Base-by-base conservation (phyloP, 441 rosid genomes). In the Brassica hybrid region DNA sequence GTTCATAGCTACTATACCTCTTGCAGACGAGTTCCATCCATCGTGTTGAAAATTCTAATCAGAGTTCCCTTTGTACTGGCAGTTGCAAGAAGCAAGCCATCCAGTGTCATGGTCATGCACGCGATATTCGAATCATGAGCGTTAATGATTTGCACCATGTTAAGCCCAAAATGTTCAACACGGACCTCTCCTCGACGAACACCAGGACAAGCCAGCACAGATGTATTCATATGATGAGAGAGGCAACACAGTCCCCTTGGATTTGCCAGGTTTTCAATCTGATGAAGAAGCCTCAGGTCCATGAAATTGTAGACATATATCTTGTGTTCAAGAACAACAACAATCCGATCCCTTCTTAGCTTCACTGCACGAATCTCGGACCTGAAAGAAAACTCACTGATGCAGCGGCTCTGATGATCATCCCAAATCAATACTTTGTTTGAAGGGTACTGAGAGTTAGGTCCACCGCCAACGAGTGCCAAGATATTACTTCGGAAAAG, bases 11-110 rank as follows among this genome's bases (percentile, higher is more conserved):
- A 66, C 34, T 36, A 62, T n/a, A 95, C 98, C 98, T 95, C 98
- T 85, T 91, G 98, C 71, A 90, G 81, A 75, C 80, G 88, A 80
- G 94, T 90, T 57, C 97, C 99, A 67, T 95, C 99, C 93, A 95
- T 82, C n/a, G 98, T 93, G 84, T 95, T 95, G 85, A 90, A 95
- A 73, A 95, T 93, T 87, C 99, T 86, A 57, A 90, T 87, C 83
- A 95, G 85, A 56, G 97, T 95, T 69, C 98, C 99, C 84, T 82
- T 91, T 48, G 89, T 83, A 83, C 97, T 95, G 43, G 97, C 97
- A 77, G 97, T 95, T 10, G 98, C 97, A 36, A 95, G 97, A 67
- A 95, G 92, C 63, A 93, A 80, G 76, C 98, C 99, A 83, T 95
- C 99, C 88, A 86, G 65, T n/a, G 99, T 93, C 88, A 95, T 75